Conservation (phyloP, 1,284 basidiomycete genomes). For the Pyrrhoderma lamaoense region DNA sequence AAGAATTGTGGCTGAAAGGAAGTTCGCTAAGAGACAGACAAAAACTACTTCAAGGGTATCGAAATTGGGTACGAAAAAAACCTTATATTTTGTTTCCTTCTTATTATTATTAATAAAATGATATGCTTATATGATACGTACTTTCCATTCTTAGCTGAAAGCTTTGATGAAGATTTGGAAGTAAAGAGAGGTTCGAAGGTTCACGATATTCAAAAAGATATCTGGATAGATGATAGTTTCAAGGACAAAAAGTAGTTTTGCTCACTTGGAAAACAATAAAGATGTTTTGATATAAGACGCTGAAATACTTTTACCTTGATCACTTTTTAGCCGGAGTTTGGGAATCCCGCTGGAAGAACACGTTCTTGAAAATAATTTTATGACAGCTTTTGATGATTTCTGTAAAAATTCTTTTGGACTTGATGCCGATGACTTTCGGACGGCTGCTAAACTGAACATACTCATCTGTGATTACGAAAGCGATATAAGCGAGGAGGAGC, state of each 20-base stretch:
- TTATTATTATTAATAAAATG: no score
- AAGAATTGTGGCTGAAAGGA: slow-evolving; percentile 1
- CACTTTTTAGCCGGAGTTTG: background rate
- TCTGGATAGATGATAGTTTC: slow-evolving; percentile 9
- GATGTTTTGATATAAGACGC: slow-evolving; percentile 2
- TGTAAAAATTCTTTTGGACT: slow-evolving; percentile 3
- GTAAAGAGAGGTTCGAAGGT: background rate
- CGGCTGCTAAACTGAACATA: slow-evolving; percentile 4
- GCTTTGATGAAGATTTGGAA: slow-evolving; percentile 5
- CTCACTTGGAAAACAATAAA: no score
- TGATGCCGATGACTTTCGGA: slow-evolving; percentile 12
- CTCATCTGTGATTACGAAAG: background rate
- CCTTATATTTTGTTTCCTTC: no score
- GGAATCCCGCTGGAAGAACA: background rate
- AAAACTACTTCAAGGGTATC: background rate
- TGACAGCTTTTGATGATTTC: background rate
- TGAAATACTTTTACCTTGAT: background rate
- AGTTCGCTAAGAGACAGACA: background rate
- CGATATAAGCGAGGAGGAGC: slow-evolving; percentile 8
- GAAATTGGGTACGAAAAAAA: background rate
- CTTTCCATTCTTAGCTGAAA: background rate
- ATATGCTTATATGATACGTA: background rate
- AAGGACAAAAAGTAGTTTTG: no score
- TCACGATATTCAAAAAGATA: background rate
- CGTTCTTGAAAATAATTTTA: background rate